Evolutionary conservation across 2,329 filamentous ascomycete species (phyloP).

Genomic region (Nothopassalora personata): DNA sequence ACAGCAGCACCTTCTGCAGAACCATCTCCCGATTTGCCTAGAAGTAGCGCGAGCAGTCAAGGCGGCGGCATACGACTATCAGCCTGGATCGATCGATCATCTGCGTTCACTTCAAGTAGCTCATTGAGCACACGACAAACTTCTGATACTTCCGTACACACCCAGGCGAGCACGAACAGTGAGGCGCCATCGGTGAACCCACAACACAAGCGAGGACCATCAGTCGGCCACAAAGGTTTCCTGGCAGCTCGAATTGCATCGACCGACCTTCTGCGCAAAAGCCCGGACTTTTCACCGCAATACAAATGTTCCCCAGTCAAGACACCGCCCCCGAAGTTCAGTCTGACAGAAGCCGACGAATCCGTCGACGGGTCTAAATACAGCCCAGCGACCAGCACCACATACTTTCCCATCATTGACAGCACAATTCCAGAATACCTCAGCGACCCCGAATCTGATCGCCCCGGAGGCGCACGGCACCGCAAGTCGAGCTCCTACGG

Average conservation of each 20-base stretch:
- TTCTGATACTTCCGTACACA: background rate
- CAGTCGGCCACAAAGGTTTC: conserved; percentile 32
- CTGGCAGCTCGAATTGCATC: conserved; percentile 25
- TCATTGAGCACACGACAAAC: conserved; percentile 4
- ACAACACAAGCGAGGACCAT: conserved; percentile 21
- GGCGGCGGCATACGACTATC: conserved; percentile 20
- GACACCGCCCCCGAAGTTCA: conserved; percentile 13
- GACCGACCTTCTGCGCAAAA: conserved; percentile 4
- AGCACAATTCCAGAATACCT: conserved; percentile 19
- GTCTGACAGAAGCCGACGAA: conserved; percentile 10
- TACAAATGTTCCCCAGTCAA: background rate
- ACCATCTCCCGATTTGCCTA: conserved; percentile 11
- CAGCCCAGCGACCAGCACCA: conserved; percentile 3
- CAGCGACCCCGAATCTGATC: conserved; percentile 24
- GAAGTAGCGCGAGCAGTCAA: conserved; percentile 7
- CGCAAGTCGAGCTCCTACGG: conserved; percentile 27
- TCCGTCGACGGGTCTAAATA: background rate
- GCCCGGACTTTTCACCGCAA: background rate
- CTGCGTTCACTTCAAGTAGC: conserved; percentile 9
- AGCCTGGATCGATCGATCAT: conserved; percentile 15
- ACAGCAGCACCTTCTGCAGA: conserved; percentile 1
- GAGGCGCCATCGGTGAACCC: background rate
- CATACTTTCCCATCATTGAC: conserved; percentile 20
- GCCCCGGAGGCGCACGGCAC: conserved; percentile 18
- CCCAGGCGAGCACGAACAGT: background rate